Base-by-base conservation (phyloP, 2,329 filamentous ascomycete species). In the Cercospora brassicicola region DNA sequence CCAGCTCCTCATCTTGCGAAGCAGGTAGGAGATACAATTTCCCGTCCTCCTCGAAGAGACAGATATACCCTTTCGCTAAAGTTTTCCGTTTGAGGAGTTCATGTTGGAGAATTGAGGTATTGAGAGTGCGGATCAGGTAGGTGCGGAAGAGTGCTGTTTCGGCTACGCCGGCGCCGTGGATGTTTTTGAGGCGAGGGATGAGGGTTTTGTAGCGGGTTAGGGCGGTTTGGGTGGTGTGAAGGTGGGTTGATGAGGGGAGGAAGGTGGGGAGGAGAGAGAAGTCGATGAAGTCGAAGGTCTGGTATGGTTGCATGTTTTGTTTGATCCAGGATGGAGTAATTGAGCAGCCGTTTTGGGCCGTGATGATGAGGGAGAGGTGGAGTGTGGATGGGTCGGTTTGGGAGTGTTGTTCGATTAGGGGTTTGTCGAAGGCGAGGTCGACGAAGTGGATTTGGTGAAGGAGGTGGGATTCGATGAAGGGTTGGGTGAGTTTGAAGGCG, bases 371-470 rank as follows among this genome's bases (percentile, higher is more conserved):
- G 55, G 55, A 31, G 55, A 57, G 55, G n/a, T 18, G 55, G 15
- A 57, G 55, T 13, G 55, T 57, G 3, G 26, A 6, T 26, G 8
- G 26, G 0, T 9, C 15, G 28, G 7, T 57, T 10, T 57, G 13
- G 4, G 55, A 10, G 20, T 26, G 48, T 0, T 31, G 2, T 15
- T 57, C 15, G 28, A 57, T 57, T 15, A 57, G 28, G 28, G 55
- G 55, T 18, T 10, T 57, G 28, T 57, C 55, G 55, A 57, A 57
- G 55, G 55, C 55, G 28, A 57, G 55, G 28, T 57, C 55, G 28
- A 57, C 28, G 28, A 57, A 33, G 55, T 26, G 55, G 55, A 33
- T 57, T 57, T 57, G 55, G 15, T 57, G 55, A 28, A 57, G 55
- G 55, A 33, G 26, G 28, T 57, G 7, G 9, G 28, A 33, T 20